Evolutionary conservation across 106 monocot species (phyloP).

Genomic region (Alisma plantagoaquatica): DNA sequence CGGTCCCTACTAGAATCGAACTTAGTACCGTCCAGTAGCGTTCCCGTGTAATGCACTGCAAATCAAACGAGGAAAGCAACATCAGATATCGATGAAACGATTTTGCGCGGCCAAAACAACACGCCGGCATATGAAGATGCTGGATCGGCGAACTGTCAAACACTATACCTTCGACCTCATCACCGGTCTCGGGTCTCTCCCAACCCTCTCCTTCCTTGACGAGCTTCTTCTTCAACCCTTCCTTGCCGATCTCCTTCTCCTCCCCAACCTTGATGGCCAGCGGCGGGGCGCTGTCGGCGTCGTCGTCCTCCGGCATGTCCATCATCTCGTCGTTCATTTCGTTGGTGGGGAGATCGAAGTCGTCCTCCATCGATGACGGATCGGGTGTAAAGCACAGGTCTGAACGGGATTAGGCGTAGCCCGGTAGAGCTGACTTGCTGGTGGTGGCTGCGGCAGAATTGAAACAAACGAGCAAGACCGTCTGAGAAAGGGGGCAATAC

Average conservation of each 20-base stretch:
- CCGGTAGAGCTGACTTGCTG: not conserved
- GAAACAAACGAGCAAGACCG: not conserved
- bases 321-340: slow-evolving; percentile 34
- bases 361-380: slow-evolving; percentile 40
- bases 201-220: slow-evolving; percentile 78
- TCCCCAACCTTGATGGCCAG: slow-evolving; percentile 80
- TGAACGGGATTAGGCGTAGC: not conserved
- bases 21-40: slow-evolving; percentile 79
- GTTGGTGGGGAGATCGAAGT: slow-evolving; percentile 53
- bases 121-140: too few relatives aligned
- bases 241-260: slow-evolving; percentile 88
- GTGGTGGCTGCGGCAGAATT: not conserved
- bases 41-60: slow-evolving; percentile 92
- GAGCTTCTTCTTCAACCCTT: slow-evolving; percentile 86
- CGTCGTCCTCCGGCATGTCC: slow-evolving; percentile 21
- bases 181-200: slow-evolving; percentile 80
- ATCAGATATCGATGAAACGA: not conserved
- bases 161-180: slow-evolving; percentile 75
- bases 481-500: not conserved
- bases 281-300: too few relatives aligned
- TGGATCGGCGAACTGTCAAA: too few relatives aligned
- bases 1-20: slow-evolving; percentile 91
- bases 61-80: not conserved
- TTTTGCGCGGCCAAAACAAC: not conserved
- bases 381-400: not conserved